Percentiles rank a stretch among this genome's conserved stretches.
These are phyloP conservation scores for Aspergillus fumigatus DNA, from an alignment of 2,329 filamentous ascomycete genomes.

Conservation along the genomic window DNA sequence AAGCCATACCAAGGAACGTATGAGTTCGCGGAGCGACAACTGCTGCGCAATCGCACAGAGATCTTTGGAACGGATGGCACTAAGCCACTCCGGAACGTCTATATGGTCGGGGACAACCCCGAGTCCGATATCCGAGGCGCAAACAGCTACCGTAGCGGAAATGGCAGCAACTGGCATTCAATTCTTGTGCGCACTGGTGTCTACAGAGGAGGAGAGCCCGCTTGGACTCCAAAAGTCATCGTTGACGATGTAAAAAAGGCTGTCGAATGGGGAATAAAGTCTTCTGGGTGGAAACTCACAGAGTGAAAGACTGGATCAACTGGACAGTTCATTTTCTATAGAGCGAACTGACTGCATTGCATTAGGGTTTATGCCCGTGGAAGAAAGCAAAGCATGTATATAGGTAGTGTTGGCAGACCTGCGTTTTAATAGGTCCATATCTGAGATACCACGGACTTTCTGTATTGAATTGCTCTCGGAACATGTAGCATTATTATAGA, in stretches of 20 bases:
- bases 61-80: constrained; percentile 39
- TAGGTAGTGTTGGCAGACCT: not conserved
- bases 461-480: not conserved
- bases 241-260: constrained; percentile 72
- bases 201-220: constrained; percentile 56
- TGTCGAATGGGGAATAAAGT: constrained; percentile 69
- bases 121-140: constrained; percentile 88
- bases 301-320: not conserved
- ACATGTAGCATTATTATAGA: not conserved
- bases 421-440: not conserved
- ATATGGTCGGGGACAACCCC: constrained; percentile 91
- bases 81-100: constrained; percentile 65
- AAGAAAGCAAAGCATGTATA: not conserved
- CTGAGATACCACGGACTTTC: not conserved
- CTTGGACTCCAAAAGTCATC: constrained; percentile 59
- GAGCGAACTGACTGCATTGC: not conserved
- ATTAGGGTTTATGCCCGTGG: not conserved
- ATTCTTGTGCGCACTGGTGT: constrained; percentile 79
- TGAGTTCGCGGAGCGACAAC: constrained; percentile 71
- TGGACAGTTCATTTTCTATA: not conserved
- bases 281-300: constrained; percentile 37
- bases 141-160: constrained; percentile 65
- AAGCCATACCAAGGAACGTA: constrained; percentile 80
- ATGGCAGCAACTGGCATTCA: constrained; percentile 70
- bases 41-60: constrained; percentile 57